Evolutionary conservation across 768 basidiomycete species (phyloP), one percentile per base, ranked within the genome.

Genomic region (Lactifluus pinguis): DNA sequence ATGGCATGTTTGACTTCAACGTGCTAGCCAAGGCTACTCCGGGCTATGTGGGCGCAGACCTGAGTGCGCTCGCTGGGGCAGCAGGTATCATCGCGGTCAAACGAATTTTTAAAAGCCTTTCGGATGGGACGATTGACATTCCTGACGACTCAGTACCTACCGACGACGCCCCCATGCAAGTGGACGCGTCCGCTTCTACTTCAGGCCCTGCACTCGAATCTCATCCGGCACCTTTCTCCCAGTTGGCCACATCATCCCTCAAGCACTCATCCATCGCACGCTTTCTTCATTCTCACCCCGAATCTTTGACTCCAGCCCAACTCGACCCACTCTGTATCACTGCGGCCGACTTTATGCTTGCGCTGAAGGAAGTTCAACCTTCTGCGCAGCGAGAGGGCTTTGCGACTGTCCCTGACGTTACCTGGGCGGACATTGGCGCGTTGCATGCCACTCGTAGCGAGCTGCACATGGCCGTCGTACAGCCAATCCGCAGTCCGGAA

Each of bases 361-460:
- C 97, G 0, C 80, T 98, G n/a, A 80, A 83, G 56, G 81, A 94
- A 53, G 86, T 98, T 0, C 97, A 98, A 69, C 97, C 95, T 1
- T 97, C 95, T 0, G 92, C 95, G 6, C 94, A 94, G 71, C 88
- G 97, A 47, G 97, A 99, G 77, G 97, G 97, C 4, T 99, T 99
- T 67, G 88, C 97, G 6, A 98, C 97, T 0, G 88, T 98, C 4
- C 97, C 97, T 0, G 92, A 95, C 67, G 91, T 98, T 1, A 88
- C 89, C 0, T 99, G 97, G 95, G 77, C 86, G 1, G 94, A 98
- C 69, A 80, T 99, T 50, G 97, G 97, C 21, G 97, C 95, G 2
- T 77, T 98, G n/a, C 85, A 89, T 62, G 79, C 74, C 1, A 89
- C 85, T 3, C 78, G 97, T 15, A 91, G 95, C 60, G 95, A 97